phyloP scores from a whole-genome alignment of 1,284 basidiomycete genomes.

The Microbotryomycetes sp. region DNA sequence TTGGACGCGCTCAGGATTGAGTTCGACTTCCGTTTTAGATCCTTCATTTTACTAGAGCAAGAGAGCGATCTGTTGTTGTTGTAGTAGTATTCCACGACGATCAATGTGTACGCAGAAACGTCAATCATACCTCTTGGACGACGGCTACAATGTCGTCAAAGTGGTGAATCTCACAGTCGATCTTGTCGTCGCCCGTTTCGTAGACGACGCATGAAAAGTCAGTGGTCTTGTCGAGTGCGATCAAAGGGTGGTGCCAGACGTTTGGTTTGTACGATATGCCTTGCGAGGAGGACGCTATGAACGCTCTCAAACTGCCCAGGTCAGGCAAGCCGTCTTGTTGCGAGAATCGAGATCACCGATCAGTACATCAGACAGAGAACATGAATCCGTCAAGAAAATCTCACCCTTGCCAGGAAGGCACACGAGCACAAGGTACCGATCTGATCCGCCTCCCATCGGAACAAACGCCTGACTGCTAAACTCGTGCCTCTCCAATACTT shows the following conservation, averaged over 20 bases:
- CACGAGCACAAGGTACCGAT: conserved; percentile 68
- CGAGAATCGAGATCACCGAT: neutral
- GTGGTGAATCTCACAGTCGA: conserved; percentile 70
- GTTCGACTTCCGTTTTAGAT: too few species aligned
- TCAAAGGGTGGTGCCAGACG: conserved; percentile 63
- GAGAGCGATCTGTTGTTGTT: too few species aligned
- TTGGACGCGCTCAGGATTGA: too few species aligned
- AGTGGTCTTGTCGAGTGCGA: conserved; percentile 34
- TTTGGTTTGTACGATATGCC: conserved; percentile 73
- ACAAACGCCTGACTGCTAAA: conserved; percentile 63
- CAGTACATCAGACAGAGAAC: neutral
- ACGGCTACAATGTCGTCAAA: conserved; percentile 41
- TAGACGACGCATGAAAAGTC: conserved; percentile 38
- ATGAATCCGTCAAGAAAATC: conserved; percentile 15
- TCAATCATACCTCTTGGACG: conserved; percentile 27
- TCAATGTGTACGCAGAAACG: too few species aligned
- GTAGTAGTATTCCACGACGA: too few species aligned
- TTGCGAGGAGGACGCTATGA: conserved; percentile 67
- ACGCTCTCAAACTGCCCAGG: conserved; percentile 63
- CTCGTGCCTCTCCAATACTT: conserved; percentile 61
- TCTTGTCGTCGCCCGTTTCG: conserved; percentile 37
- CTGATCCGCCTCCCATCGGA: conserved; percentile 60
- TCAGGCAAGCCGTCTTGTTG: conserved; percentile 63
- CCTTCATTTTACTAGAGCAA: too few species aligned
- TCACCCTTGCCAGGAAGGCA: conserved; percentile 56